Evolutionary conservation across 441 rosid species (phyloP).

Genomic region (Brassica hybrid): DNA sequence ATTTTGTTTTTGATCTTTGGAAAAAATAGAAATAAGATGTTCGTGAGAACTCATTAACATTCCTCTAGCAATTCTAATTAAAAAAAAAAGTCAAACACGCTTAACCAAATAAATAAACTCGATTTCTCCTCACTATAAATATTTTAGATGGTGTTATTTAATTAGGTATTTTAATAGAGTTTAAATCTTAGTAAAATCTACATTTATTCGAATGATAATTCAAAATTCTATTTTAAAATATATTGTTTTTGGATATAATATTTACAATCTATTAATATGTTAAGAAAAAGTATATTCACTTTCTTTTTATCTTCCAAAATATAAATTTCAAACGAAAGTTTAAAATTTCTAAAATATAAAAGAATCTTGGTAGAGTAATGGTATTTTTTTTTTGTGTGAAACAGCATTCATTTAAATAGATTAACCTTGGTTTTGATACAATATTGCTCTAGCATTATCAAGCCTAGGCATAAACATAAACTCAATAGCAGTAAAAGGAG

Average conservation of each 20-base stretch:
- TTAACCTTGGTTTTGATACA: no score
- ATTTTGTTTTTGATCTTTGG: not conserved
- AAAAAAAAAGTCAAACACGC: not conserved
- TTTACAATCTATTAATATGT: not conserved
- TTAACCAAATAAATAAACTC: not conserved
- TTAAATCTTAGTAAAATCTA: no score
- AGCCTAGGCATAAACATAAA: no score
- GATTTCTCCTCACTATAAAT: not conserved
- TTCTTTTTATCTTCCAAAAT: not conserved
- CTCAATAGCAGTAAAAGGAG: no score
- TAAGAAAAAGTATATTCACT: not conserved
- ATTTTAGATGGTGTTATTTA: not conserved
- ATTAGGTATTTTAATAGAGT: no score
- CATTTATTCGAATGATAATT: no score
- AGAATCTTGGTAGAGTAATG: not conserved
- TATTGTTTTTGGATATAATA: no score
- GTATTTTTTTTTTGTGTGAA: not conserved
- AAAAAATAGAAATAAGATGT: conserved; percentile 1
- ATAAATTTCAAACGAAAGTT: not conserved
- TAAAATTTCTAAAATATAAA: not conserved
- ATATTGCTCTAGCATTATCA: no score
- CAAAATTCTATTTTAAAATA: no score
- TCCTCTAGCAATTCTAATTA: not conserved
- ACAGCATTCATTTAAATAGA: no score
- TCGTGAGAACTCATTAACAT: conserved; percentile 1